phyloP scores from a whole-genome alignment of 164 flowering plant genomes.

The Annona cherimola region DNA sequence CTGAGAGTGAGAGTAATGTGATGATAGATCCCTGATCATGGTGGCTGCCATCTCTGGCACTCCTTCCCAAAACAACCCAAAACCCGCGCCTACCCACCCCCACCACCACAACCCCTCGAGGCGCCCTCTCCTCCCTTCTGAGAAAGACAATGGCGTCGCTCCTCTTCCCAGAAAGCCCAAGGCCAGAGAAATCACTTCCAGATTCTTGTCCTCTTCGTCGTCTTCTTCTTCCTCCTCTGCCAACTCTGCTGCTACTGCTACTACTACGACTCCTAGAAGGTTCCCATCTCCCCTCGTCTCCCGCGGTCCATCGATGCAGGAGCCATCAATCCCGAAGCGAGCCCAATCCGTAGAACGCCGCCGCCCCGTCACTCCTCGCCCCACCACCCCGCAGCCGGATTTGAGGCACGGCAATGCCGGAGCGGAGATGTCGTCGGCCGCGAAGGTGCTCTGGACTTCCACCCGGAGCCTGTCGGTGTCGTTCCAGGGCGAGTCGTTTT shows the following conservation, averaged over 20 bases:
- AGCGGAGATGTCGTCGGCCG: conserved; percentile 35
- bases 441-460: conserved; percentile 64
- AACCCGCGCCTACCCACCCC: conserved; percentile 1
- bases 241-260: conserved; percentile 14
- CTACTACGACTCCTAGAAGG: conserved; percentile 34
- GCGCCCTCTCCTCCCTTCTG: conserved; percentile 48
- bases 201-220: conserved; percentile 67
- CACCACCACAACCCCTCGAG: conserved; percentile 13
- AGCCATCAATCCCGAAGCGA: conserved; percentile 30
- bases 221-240: conserved; percentile 36
- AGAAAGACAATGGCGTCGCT: conserved; percentile 38
- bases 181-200: conserved; percentile 61
- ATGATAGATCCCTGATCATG: conserved; percentile 36
- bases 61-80: conserved; percentile 14
- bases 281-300: conserved; percentile 53
- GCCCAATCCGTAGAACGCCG: conserved; percentile 68
- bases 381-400: conserved; percentile 26
- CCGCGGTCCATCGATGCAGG: conserved; percentile 5
- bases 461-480: conserved; percentile 84
- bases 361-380: conserved; percentile 10
- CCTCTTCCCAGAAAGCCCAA: conserved; percentile 36
- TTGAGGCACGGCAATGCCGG: conserved; percentile 22
- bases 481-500: conserved; percentile 87
- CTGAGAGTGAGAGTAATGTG: conserved; percentile 5
- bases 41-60: conserved; percentile 60